Conservation (phyloP, 2,329 filamentous ascomycete genomes). For the Diaporthe caulivora region DNA sequence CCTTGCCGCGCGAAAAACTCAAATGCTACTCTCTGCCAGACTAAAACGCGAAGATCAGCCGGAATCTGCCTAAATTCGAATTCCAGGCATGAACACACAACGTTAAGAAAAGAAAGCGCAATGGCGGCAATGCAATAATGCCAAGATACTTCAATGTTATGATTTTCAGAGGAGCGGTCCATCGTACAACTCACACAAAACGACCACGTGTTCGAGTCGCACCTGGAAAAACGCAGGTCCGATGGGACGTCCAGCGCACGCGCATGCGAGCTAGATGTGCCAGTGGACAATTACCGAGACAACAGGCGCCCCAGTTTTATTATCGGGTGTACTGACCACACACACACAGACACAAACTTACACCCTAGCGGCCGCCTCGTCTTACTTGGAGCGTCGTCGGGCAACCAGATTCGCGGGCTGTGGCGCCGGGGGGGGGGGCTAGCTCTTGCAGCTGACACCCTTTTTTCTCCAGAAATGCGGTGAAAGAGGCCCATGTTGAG, state of each 20-base stretch:
- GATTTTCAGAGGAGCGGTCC: neutral
- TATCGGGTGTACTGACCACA: neutral
- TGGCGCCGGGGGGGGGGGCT: neutral
- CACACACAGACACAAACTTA: too few species aligned
- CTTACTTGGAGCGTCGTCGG: neutral
- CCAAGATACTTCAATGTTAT: too few species aligned
- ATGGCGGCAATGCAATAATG: too few species aligned
- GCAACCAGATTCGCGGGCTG: conserved; percentile 8
- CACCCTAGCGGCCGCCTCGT: conserved; percentile 1
- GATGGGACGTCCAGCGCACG: neutral
- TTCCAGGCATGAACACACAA: too few species aligned
- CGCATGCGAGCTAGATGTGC: too few species aligned
- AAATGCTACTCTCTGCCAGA: neutral
- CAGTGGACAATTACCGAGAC: neutral
- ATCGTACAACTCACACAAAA: neutral
- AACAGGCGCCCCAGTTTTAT: neutral
- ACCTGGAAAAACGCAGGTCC: conserved; percentile 4
- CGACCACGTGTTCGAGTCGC: neutral
- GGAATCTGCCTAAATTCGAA: too few species aligned
- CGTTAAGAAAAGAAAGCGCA: neutral
- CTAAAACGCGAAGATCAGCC: too few species aligned
- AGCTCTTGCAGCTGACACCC: conserved; percentile 4
- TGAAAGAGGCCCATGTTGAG: neutral
- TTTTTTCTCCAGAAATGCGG: neutral
- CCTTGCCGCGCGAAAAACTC: neutral